Conservation (phyloP, 1,284 basidiomycete species). For the Ceratobasidium papillatum region DNA sequence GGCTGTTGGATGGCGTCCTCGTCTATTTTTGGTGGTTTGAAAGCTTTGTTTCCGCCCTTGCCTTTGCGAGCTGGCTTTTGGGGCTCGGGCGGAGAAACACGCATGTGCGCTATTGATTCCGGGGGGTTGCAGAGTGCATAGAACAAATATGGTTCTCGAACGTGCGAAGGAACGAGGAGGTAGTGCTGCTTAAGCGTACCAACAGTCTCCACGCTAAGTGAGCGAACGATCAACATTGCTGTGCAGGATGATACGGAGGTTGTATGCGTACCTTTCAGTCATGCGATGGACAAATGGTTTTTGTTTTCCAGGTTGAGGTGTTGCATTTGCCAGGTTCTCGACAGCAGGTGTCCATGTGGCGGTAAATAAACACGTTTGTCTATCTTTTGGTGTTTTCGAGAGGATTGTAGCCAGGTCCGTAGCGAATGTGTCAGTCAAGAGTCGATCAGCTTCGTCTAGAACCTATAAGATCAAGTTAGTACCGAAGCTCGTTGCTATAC, state of each 20-base stretch:
- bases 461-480: constrained; percentile 58
- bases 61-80: constrained; percentile 50
- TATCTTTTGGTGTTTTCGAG: constrained; percentile 76
- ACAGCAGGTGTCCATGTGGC: constrained; percentile 93
- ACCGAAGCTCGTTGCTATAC: not conserved
- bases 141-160: constrained; percentile 93
- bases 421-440: constrained; percentile 91
- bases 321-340: constrained; percentile 76
- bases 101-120: constrained; percentile 73
- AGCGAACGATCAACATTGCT: not conserved
- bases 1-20: constrained; percentile 63
- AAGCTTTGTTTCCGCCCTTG: constrained; percentile 47
- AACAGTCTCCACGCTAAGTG: constrained; percentile 81
- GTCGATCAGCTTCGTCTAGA: constrained; percentile 92
- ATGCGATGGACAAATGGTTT: constrained; percentile 90
- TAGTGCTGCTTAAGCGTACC: constrained; percentile 88
- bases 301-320: constrained; percentile 83
- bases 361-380: constrained; percentile 97
- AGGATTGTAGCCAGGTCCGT: constrained; percentile 87
- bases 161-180: constrained; percentile 92
- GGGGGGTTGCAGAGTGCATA: constrained; percentile 90
- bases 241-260: constrained; percentile 7
- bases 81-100: constrained; percentile 64
- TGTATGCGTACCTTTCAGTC: constrained; percentile 66
- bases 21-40: constrained; percentile 44